phyloP scores from a whole-genome alignment of 371 early-diverging fungal species.

The Phascolomyces articulosus region DNA sequence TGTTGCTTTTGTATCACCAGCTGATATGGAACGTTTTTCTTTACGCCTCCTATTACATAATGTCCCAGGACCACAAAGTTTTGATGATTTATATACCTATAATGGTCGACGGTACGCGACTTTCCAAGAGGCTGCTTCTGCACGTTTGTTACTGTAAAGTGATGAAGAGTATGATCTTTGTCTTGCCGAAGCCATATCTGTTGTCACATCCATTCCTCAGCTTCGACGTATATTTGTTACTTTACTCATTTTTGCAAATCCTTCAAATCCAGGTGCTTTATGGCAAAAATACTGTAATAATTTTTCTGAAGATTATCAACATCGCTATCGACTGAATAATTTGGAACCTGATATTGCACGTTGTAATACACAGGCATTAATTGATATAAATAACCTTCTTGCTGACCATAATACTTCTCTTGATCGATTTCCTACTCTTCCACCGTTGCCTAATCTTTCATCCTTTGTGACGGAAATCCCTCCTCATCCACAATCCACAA shows the following conservation, averaged over 20 bases:
- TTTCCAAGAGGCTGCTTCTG: slow-evolving; percentile 2
- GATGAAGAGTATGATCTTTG: slow-evolving; percentile 6
- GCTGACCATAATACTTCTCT: background rate
- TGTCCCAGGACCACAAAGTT: slow-evolving; percentile 4
- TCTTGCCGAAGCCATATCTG: slow-evolving; percentile 5
- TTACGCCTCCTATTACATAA: background rate
- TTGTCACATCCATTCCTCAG: background rate
- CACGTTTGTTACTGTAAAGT: background rate
- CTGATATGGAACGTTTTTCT: background rate
- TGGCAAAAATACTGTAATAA: background rate
- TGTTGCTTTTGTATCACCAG: background rate
- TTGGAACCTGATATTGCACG: background rate
- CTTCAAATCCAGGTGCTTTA: slow-evolving; percentile 7
- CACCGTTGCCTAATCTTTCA: background rate
- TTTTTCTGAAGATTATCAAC: slow-evolving; percentile 10
- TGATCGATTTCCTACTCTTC: background rate
- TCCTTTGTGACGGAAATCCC: background rate
- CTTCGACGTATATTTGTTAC: slow-evolving; percentile 6
- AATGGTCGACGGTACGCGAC: background rate
- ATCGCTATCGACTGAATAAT: background rate
- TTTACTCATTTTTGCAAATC: slow-evolving; percentile 5
- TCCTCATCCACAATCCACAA: too few relatives aligned
- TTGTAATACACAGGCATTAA: slow-evolving; percentile 4
- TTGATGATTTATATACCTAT: background rate
- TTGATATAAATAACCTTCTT: slow-evolving; percentile 8